These are phyloP conservation scores for Corylus americana DNA, from an alignment of 306 rosid genomes.

Conservation along the genomic window DNA sequence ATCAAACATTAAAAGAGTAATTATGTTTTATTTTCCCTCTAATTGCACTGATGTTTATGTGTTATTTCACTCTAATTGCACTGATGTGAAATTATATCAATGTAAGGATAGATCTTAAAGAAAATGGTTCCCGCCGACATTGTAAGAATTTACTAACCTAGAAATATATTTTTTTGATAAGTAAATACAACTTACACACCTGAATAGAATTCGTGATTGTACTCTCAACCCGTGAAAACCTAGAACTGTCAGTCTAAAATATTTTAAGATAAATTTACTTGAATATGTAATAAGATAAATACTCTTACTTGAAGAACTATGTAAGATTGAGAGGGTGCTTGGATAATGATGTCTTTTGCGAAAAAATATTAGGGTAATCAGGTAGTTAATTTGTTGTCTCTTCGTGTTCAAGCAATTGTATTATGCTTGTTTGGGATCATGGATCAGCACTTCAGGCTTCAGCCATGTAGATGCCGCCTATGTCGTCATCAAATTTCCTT, in stretches of 20 bases:
- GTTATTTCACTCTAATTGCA: not conserved
- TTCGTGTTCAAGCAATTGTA: conserved; percentile 57
- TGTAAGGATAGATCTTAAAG: not conserved
- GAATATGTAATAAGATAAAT: not conserved
- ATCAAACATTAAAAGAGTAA: too few species aligned
- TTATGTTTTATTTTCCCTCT: too few species aligned
- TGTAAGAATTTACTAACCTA: not conserved
- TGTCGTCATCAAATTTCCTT: conserved; percentile 80
- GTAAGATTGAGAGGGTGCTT: not conserved
- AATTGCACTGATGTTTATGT: not conserved
- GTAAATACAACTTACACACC: not conserved
- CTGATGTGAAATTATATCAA: not conserved
- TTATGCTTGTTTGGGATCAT: conserved; percentile 72
- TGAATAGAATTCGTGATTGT: not conserved
- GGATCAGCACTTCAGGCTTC: conserved; percentile 39
- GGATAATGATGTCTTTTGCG: not conserved
- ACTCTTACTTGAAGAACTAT: not conserved
- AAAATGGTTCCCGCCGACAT: not conserved
- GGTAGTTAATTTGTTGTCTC: conserved; percentile 7
- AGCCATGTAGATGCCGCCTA: conserved; percentile 78
- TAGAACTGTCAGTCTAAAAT: not conserved
- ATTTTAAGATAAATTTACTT: not conserved
- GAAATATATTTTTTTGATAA: not conserved
- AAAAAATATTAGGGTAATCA: not conserved
- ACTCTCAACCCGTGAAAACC: not conserved